These are phyloP conservation scores for Auriscalpium orientale DNA, from an alignment of 768 basidiomycete genomes.

Conservation along the genomic window DNA sequence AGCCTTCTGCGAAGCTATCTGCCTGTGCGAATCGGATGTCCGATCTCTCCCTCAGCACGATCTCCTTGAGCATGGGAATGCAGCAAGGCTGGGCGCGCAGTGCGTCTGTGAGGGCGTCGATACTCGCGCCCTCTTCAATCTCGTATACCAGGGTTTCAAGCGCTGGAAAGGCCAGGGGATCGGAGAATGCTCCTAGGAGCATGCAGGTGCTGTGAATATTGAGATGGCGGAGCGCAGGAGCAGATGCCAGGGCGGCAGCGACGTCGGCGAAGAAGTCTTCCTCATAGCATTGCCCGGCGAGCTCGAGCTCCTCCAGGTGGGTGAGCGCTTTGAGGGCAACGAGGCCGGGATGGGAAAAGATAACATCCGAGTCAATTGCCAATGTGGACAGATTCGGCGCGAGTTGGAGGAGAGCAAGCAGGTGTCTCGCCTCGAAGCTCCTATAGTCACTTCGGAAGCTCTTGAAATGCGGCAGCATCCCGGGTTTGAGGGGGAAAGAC, in stretches of 20 bases:
- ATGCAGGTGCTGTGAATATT: neutral
- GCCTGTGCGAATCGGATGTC: neutral
- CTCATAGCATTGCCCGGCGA: neutral
- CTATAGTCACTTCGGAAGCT: neutral
- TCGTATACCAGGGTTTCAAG: neutral
- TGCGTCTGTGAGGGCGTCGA: neutral
- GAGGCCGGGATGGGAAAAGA: neutral
- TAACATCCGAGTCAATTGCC: neutral
- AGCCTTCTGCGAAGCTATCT: neutral
- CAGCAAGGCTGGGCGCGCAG: neutral
- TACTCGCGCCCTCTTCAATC: neutral
- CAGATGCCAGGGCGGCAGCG: neutral
- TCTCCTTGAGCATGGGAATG: neutral
- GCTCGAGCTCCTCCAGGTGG: neutral
- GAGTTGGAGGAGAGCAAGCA: neutral
- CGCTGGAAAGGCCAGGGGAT: neutral
- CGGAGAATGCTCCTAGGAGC: neutral
- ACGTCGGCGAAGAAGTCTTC: neutral
- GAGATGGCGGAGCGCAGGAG: neutral
- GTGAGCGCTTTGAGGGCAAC: neutral
- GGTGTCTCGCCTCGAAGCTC: neutral
- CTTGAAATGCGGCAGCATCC: neutral
- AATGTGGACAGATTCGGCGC: neutral
- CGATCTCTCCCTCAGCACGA: neutral
- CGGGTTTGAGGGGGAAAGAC: neutral